A percentile compares a stretch with the other conserved stretches of the same genome.
Conservation (phyloP, 495 filamentous ascomycete species). For the Penicilliopsis zonata region DNA sequence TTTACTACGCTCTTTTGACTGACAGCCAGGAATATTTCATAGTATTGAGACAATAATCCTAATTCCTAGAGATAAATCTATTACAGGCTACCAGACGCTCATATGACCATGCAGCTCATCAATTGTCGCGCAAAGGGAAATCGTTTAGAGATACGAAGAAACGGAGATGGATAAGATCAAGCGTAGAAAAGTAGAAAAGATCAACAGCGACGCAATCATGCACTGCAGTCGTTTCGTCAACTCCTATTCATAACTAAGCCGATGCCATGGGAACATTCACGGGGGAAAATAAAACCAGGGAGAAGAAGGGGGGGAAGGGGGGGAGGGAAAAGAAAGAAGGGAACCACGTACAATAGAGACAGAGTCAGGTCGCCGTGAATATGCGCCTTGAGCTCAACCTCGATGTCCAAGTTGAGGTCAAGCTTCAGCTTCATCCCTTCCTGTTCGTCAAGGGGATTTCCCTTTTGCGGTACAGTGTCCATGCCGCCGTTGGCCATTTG, state of each 20-base stretch:
- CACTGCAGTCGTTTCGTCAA: slow-evolving; percentile 13
- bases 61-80: too few species aligned
- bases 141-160: too few species aligned
- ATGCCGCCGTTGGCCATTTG: slow-evolving; percentile 16
- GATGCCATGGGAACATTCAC: slow-evolving; percentile 1
- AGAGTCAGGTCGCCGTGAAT: slow-evolving; percentile 85
- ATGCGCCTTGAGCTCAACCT: slow-evolving; percentile 78
- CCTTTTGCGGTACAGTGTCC: slow-evolving; percentile 16
- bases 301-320: neutral
- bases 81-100: too few species aligned
- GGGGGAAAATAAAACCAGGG: neutral
- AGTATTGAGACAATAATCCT: too few species aligned
- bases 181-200: too few species aligned
- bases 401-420: slow-evolving; percentile 78
- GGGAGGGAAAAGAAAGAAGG: slow-evolving; percentile 1
- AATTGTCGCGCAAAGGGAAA: too few species aligned
- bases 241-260: slow-evolving; percentile 15
- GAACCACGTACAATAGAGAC: slow-evolving; percentile 62
- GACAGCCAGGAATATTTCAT: too few species aligned
- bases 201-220: slow-evolving; percentile 10
- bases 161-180: too few species aligned
- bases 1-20: too few species aligned
- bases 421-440: slow-evolving; percentile 58
- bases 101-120: too few species aligned
- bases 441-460: slow-evolving; percentile 24